phyloP scores from a whole-genome alignment of 1,139 yeast species.

The Blastobotrys niveus region DNA sequence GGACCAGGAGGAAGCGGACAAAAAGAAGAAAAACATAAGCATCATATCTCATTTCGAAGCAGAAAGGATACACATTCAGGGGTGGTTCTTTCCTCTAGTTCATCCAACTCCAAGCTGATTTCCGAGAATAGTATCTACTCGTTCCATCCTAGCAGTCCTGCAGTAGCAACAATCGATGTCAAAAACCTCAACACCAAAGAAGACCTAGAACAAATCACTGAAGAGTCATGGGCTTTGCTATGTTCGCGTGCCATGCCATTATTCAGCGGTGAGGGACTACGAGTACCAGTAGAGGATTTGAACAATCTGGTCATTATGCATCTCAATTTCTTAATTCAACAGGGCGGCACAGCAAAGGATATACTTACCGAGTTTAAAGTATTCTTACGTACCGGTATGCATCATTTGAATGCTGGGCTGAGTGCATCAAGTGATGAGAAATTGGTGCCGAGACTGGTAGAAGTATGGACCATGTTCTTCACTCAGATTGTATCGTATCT shows the following conservation, averaged over 20 bases:
- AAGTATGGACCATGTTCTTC: conserved; percentile 52
- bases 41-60: conserved; percentile 38
- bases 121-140: conserved; percentile 45
- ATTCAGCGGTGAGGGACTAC: conserved; percentile 44
- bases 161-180: conserved; percentile 34
- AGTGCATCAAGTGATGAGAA: conserved; percentile 21
- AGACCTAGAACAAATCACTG: conserved; percentile 44
- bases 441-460: conserved; percentile 32
- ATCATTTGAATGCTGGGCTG: conserved; percentile 37
- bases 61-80: conserved; percentile 38
- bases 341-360: conserved; percentile 36
- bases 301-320: conserved; percentile 47
- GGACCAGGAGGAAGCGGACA: conserved; percentile 8
- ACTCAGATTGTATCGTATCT: conserved; percentile 50
- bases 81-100: conserved; percentile 41
- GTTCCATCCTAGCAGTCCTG: conserved; percentile 40
- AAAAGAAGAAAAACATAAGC: conserved; percentile 33
- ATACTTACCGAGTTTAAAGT: conserved; percentile 45
- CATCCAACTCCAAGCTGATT: conserved; percentile 44
- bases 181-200: conserved; percentile 35
- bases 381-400: conserved; percentile 42
- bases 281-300: conserved; percentile 53
- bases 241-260: conserved; percentile 42
- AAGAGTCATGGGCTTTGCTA: conserved; percentile 46
- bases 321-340: conserved; percentile 40